phyloP scores from a whole-genome alignment of 495 filamentous ascomycete genomes.

The Neurospora pannonica region DNA sequence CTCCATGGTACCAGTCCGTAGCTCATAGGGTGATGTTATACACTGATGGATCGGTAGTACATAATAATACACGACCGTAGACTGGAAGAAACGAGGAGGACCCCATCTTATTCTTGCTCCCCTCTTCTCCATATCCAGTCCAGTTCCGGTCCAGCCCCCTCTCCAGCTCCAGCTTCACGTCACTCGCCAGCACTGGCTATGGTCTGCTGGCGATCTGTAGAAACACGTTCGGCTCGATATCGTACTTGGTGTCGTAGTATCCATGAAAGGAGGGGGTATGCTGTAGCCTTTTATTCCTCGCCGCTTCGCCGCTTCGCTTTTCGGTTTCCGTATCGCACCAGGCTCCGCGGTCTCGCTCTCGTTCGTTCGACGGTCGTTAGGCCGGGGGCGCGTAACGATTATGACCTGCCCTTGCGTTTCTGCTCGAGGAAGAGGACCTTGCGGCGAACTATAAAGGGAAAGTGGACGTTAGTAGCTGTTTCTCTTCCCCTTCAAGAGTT shows the following conservation, averaged over 20 bases:
- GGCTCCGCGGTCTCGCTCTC: neutral
- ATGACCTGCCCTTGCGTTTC: conserved; percentile 48
- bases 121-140: neutral
- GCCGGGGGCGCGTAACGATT: neutral
- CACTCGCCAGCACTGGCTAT: neutral
- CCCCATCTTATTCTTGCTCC: neutral
- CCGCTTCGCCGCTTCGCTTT: neutral
- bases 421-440: conserved; percentile 89
- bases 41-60: conserved; percentile 11
- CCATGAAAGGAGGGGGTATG: too few relatives aligned
- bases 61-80: conserved; percentile 4
- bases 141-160: neutral
- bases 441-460: conserved; percentile 52
- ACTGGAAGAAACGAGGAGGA: neutral
- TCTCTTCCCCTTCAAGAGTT: neutral
- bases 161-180: neutral
- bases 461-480: neutral
- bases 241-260: neutral
- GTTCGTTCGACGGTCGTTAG: neutral
- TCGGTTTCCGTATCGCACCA: neutral
- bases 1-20: neutral
- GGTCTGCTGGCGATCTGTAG: neutral
- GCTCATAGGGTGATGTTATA: conserved; percentile 2
- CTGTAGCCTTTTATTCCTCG: neutral
- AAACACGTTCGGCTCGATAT: neutral